Evolutionary conservation across 2,329 filamentous ascomycete genomes (phyloP).

Genomic region (Pseudogymnoascus verrucosus): DNA sequence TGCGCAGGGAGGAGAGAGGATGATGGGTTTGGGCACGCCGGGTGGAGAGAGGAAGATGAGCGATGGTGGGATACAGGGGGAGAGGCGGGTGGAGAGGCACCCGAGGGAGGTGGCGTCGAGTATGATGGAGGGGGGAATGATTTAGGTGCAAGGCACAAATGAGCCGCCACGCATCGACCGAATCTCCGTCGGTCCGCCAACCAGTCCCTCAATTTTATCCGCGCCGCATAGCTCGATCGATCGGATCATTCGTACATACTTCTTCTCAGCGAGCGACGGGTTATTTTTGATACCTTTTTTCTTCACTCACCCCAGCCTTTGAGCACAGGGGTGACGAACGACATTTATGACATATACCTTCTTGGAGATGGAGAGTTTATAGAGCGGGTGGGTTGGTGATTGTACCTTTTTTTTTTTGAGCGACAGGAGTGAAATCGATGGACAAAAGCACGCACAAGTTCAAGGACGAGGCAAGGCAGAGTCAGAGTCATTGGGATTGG

Average conservation of each 20-base stretch:
- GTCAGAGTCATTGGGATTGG: background rate
- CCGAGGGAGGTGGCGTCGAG: conserved; percentile 26
- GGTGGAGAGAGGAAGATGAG: background rate
- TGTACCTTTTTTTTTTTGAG: conserved; percentile 7
- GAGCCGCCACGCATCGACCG: background rate
- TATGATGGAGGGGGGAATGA: conserved; percentile 29
- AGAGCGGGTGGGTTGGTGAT: background rate
- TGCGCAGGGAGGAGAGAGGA: conserved; percentile 11
- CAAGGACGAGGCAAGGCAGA: background rate
- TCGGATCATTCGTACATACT: background rate
- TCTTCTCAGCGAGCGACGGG: background rate
- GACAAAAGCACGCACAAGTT: conserved; percentile 5
- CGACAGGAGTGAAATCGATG: background rate
- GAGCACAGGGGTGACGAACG: background rate
- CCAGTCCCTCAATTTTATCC: background rate
- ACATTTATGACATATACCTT: conserved; percentile 8
- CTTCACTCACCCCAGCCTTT: background rate
- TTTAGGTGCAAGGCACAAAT: conserved; percentile 14
- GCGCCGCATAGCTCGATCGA: background rate
- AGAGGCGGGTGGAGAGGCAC: conserved; percentile 21
- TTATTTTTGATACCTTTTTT: conserved; percentile 4
- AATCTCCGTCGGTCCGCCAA: background rate
- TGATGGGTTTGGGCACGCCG: conserved; percentile 9
- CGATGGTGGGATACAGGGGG: background rate
- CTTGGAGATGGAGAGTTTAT: background rate